phyloP scores from a whole-genome alignment of 805 yeast genomes.

The Saturnispora hagleri region DNA sequence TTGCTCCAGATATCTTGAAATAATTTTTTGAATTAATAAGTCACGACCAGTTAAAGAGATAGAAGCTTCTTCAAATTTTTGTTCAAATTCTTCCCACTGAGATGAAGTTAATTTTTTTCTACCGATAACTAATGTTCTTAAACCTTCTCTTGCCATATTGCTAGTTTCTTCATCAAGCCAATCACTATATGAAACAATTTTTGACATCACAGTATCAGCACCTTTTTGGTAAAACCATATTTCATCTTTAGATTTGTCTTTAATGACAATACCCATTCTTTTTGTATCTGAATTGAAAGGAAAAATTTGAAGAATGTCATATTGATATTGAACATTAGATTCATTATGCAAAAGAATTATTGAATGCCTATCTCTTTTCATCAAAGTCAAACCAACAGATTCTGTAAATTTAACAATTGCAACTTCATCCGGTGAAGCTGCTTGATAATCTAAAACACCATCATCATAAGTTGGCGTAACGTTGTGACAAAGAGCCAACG shows the following conservation, averaged over 20 bases:
- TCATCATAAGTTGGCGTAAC: slow-evolving; percentile 90
- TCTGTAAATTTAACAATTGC: slow-evolving; percentile 94
- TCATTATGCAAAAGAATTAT: slow-evolving; percentile 59
- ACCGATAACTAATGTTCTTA: slow-evolving; percentile 91
- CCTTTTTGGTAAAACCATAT: slow-evolving; percentile 87
- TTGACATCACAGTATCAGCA: slow-evolving; percentile 90
- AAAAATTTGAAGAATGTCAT: slow-evolving; percentile 70
- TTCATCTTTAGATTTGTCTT: slow-evolving; percentile 54
- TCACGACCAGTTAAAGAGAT: slow-evolving; percentile 78
- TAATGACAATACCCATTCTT: slow-evolving; percentile 87
- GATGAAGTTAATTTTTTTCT: slow-evolving; percentile 55
- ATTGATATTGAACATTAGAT: slow-evolving; percentile 42
- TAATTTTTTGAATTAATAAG: slow-evolving; percentile 54
- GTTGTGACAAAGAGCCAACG: slow-evolving; percentile 91
- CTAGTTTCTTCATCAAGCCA: slow-evolving; percentile 98
- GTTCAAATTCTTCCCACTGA: slow-evolving; percentile 52
- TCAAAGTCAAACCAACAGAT: slow-evolving; percentile 69
- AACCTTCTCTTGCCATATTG: slow-evolving; percentile 97
- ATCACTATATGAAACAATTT: slow-evolving; percentile 75
- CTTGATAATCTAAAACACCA: slow-evolving; percentile 71
- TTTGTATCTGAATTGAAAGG: slow-evolving; percentile 95
- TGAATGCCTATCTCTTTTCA: slow-evolving; percentile 72
- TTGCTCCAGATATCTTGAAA: slow-evolving; percentile 63
- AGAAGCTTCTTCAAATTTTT: slow-evolving; percentile 62
- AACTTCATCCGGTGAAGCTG: slow-evolving; percentile 97